Percentiles rank a stretch among this genome's conserved stretches.
Evolutionary conservation across 805 yeast genomes (phyloP).

Genomic region (Diddensiella transvaalensis): DNA sequence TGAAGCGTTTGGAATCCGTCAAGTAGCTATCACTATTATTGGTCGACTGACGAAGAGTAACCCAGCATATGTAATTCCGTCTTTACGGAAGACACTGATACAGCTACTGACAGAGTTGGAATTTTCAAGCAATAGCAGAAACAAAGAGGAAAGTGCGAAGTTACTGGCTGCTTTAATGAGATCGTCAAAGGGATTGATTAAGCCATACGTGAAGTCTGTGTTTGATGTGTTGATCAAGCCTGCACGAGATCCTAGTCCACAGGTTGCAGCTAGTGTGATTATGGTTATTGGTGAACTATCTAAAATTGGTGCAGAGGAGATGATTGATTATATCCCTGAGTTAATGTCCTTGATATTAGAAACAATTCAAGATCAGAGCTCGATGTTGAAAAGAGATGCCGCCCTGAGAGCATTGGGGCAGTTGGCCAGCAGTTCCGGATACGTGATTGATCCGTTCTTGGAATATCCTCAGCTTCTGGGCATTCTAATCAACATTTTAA

Average conservation of each 20-base stretch:
- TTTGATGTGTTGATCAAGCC: slow-evolving; percentile 77
- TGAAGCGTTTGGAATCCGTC: slow-evolving; percentile 78
- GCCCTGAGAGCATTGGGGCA: slow-evolving; percentile 87
- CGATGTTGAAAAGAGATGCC: slow-evolving; percentile 83
- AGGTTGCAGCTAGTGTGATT: slow-evolving; percentile 84
- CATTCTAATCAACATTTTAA: slow-evolving; percentile 73
- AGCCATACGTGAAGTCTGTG: slow-evolving; percentile 90
- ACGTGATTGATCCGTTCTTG: slow-evolving; percentile 87
- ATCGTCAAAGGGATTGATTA: slow-evolving; percentile 75
- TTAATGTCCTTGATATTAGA: slow-evolving; percentile 86
- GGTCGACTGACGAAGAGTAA: slow-evolving; percentile 83
- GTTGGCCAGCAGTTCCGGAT: slow-evolving; percentile 84
- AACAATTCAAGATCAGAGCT: slow-evolving; percentile 87
- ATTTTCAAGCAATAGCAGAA: slow-evolving; percentile 68
- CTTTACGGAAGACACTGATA: slow-evolving; percentile 77
- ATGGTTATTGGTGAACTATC: slow-evolving; percentile 86
- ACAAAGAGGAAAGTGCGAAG: slow-evolving; percentile 83
- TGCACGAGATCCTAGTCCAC: slow-evolving; percentile 65
- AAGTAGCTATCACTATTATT: slow-evolving; percentile 69
- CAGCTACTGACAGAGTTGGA: slow-evolving; percentile 83
- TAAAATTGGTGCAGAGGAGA: slow-evolving; percentile 71
- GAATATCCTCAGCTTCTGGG: slow-evolving; percentile 90
- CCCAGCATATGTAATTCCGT: slow-evolving; percentile 95
- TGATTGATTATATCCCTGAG: slow-evolving; percentile 64
- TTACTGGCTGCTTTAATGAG: slow-evolving; percentile 69